Evolutionary conservation across 805 yeast species (phyloP), one percentile per base, ranked within the genome.

Genomic region (Naumovozyma baii): DNA sequence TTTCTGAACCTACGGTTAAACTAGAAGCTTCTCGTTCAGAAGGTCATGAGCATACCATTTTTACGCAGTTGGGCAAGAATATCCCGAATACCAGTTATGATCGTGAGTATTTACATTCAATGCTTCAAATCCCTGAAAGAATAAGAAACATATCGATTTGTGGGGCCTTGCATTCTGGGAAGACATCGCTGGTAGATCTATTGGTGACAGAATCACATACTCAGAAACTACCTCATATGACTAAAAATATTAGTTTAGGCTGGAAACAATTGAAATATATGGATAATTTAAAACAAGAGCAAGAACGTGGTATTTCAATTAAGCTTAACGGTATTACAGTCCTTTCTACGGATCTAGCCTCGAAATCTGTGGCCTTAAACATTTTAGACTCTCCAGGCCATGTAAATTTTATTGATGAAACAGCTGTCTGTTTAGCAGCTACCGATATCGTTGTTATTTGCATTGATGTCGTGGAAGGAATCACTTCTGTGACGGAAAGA

Each of bases 321-420:
- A 78, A 78, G 49, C 38, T 80, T 1, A 63, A 80, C 1, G 78
- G 85, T 0, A 68, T 82, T 47, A 65, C 90, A 0, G 48, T 84
- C 8, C 55, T 88, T 5, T 57, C 80, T 13, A 73, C 72, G 0
- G 75, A 76, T 52, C 45, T 74, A 20, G 61, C 61, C 13, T 73
- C 68, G 1, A 74, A 72, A 44, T 79, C 94, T 0, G 60, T 64
- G 14, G 73, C 75, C 0, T 50, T 79, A 16, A 84, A 82, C 51
- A 45, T 88, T 1, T 47, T 86, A 1, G 99, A 94, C 52, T 68
- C 95, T 0, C 99, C 99, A 0, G 99, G 99, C 0, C 97, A 92
- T 59, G 72, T 74, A 0, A 80, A 86, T 52, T 92, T 92, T 52
- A 62, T 68, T 20, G 96, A 86, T 54, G 96, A 92, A 49, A 62